Evolutionary conservation across 148 eudicot species (phyloP).

Genomic region (Chenopodium album): DNA sequence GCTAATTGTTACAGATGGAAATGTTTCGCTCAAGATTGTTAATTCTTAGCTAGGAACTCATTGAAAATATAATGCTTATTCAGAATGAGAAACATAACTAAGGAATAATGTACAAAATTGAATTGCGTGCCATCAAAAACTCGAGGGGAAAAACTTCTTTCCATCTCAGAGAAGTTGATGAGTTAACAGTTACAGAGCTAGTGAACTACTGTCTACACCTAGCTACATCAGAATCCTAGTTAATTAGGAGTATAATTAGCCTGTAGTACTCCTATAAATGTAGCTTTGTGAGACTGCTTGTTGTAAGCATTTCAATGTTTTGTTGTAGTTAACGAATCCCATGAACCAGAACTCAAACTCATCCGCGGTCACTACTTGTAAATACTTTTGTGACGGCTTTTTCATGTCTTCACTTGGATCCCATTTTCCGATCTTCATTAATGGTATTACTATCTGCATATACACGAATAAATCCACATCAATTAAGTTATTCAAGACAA

Average conservation of each 20-base stretch:
- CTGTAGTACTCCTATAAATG: background rate
- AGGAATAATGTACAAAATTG: background rate
- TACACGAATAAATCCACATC: background rate
- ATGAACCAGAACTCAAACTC: conserved; percentile 46
- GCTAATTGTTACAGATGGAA: no score
- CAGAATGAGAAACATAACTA: no score
- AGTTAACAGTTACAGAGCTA: background rate
- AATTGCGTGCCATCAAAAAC: background rate
- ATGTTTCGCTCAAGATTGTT: no score
- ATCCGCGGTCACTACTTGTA: conserved; percentile 34
- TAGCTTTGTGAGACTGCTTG: conserved; percentile 16
- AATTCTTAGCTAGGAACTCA: no score
- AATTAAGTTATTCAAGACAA: no score
- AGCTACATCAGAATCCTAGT: background rate
- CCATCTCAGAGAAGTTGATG: background rate
- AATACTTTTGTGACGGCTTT: conserved; percentile 39
- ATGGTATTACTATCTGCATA: conserved; percentile 37
- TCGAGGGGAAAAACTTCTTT: background rate
- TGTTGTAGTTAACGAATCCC: conserved; percentile 36
- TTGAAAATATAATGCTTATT: no score
- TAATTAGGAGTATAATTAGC: background rate
- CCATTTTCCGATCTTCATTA: conserved; percentile 32
- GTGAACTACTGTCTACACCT: background rate
- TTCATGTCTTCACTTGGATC: conserved; percentile 27
- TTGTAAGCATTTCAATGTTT: conserved; percentile 29